Conservation (phyloP, 176 grass and related monocot genomes). For the Zea luxurians region DNA sequence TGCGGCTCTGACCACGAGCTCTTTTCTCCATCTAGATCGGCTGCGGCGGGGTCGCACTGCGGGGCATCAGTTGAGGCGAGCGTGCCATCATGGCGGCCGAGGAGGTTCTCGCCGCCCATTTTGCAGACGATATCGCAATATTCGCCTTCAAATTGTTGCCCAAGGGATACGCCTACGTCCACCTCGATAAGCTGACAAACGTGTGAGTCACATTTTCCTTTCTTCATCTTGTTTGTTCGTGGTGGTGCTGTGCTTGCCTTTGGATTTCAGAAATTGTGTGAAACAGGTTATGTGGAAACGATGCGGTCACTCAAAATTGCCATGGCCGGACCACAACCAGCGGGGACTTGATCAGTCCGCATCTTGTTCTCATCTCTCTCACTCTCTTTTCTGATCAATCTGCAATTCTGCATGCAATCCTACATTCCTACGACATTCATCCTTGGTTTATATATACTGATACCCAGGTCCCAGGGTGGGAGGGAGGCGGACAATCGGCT, state of each 20-base stretch:
- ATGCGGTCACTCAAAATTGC: no score
- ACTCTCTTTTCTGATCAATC: no score
- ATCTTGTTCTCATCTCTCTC: no score
- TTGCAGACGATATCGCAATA: constrained; percentile 62
- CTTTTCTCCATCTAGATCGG: constrained; percentile 54
- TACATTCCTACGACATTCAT: no score
- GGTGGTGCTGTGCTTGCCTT: neutral
- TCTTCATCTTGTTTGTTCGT: neutral
- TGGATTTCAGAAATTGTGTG: neutral
- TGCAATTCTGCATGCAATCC: no score
- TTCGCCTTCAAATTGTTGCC: constrained; percentile 86
- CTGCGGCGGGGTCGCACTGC: constrained; percentile 68
- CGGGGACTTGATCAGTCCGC: no score
- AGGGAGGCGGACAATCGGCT: no score
- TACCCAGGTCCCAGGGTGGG: no score
- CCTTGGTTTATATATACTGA: no score
- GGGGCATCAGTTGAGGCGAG: constrained; percentile 26
- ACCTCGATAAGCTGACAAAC: constrained; percentile 74
- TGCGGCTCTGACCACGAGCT: neutral
- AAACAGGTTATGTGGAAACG: neutral
- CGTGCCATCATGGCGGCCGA: constrained; percentile 48
- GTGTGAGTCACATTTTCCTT: constrained; percentile 13
- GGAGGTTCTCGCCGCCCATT: constrained; percentile 59
- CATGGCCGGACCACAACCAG: no score
- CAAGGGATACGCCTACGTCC: constrained; percentile 79